These are phyloP conservation scores for Toxoplasma gondii DNA, from an alignment of 169 alveolate genomes.

Conservation along the genomic window DNA sequence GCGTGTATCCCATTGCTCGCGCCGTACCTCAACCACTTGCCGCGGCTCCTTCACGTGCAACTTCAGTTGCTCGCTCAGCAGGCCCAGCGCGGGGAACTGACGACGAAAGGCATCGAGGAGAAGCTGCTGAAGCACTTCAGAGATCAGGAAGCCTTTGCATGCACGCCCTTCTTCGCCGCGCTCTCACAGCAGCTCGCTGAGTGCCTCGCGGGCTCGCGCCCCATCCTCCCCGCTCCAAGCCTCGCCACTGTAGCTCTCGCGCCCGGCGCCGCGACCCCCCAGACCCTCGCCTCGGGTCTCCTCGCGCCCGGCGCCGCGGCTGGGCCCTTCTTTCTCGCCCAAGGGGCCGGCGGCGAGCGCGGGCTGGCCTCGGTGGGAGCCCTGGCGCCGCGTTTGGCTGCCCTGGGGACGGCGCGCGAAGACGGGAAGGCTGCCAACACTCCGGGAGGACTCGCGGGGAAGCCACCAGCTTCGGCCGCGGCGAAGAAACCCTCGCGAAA, in stretches of 20 bases:
- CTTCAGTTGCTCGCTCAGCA: slow-evolving; percentile 21
- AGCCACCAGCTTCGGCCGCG: slow-evolving; percentile 41
- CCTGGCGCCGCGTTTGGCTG: background rate
- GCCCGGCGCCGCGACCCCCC: slow-evolving; percentile 4
- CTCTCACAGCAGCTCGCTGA: background rate
- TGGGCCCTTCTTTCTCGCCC: background rate
- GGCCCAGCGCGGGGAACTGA: slow-evolving; percentile 2
- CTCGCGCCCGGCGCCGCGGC: background rate
- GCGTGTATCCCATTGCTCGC: background rate
- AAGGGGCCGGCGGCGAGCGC: background rate
- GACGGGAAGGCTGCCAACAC: background rate
- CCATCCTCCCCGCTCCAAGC: background rate
- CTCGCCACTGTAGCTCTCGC: background rate
- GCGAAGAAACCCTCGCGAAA: slow-evolving; percentile 34
- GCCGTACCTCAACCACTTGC: background rate
- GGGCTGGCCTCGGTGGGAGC: background rate
- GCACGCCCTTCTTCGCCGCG: background rate
- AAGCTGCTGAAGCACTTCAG: background rate
- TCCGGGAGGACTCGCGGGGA: background rate
- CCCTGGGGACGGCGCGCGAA: background rate
- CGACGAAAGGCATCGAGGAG: background rate
- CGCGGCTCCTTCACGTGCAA: slow-evolving; percentile 16
- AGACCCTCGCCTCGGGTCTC: background rate
- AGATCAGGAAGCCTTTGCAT: background rate
- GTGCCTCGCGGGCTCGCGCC: background rate